Evolutionary conservation across 768 basidiomycete genomes (phyloP).

Genomic region (Lentinus brumalis): DNA sequence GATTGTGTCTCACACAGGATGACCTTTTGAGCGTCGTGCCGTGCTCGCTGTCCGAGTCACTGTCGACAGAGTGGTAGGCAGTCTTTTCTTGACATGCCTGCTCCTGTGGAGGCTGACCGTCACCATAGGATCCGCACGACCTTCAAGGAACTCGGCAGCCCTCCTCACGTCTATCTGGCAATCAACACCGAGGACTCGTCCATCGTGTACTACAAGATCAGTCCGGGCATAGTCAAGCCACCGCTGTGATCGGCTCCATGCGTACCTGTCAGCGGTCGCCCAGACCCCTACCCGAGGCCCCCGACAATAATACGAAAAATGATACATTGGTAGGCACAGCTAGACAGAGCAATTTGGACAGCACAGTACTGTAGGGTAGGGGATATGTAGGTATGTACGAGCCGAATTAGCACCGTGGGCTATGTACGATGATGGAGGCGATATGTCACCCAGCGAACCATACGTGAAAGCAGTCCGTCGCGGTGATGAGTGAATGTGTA

Average conservation of each 20-base stretch:
- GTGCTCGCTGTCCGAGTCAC: slow-evolving; percentile 64
- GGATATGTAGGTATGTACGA: neutral
- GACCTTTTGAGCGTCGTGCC: slow-evolving; percentile 57
- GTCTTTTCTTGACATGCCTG: neutral
- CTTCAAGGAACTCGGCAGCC: slow-evolving; percentile 51
- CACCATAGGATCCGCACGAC: slow-evolving; percentile 51
- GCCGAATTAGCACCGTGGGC: neutral
- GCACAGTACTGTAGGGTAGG: neutral
- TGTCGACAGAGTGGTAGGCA: slow-evolving; percentile 63
- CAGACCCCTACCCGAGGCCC: no score
- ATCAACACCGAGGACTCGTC: slow-evolving; percentile 79
- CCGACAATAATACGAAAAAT: neutral
- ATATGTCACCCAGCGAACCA: neutral
- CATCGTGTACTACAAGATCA: slow-evolving; percentile 83
- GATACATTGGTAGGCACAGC: slow-evolving; percentile 1
- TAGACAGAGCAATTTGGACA: neutral
- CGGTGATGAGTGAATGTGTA: neutral
- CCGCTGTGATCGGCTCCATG: slow-evolving; percentile 34
- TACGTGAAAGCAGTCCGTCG: neutral
- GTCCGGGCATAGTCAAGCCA: slow-evolving; percentile 76
- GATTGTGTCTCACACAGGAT: slow-evolving; percentile 37
- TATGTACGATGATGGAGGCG: neutral
- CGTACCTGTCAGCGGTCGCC: neutral
- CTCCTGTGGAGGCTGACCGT: neutral
- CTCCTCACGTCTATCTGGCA: slow-evolving; percentile 61